Base-by-base conservation (phyloP, 2,329 filamentous ascomycete species). In the Epichloe gansuensis region DNA sequence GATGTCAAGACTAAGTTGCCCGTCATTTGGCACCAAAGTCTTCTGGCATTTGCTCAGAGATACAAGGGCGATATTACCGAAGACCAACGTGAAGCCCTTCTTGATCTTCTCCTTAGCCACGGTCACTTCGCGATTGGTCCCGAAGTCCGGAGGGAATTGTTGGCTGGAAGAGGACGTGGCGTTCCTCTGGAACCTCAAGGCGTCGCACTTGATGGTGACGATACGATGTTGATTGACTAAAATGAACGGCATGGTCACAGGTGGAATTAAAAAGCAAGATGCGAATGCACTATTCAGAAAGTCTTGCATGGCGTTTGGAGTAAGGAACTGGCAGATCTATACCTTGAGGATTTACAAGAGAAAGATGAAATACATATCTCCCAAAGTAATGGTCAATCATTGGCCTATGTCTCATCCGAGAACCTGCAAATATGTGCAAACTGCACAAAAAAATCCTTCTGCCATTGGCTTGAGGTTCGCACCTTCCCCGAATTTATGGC, bases 11-110 rank as follows among this genome's bases (percentile, higher is more conserved):
- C 59, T 63, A 88, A 86, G 64, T 68, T 97, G 58, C 93, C 94
- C 0, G 90, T 98, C 7, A 82, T 98, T 52, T 98, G 91, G 90
- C 93, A 98, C 68, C 91, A 97, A 72, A 90, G 86, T 61, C 74
- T 98, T 34, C 72, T 98, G 52, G 86, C 88, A 2, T 98, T 98
- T 70, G 90, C 93, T 28, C 87, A 96, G 71, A 78, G 91, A 53
- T 98, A 97, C 71, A 84, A 90, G 63, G 94, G 96, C 60, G 91
- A 97, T 67, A 91, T 96, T 60, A 95, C 90, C 2, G 91, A 96
- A 67, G 91, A 96, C 60, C 91, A 95, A 73, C 77, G 91, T 60
- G 91, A 98, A 70, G 88, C 90, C 0, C 71, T 98, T 49, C 73
- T 98, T 5, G 93, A 98, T 70, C 70, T 98, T 55, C 73, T 98